Conservation (phyloP, 2,329 filamentous ascomycete genomes). For the Epicoccum sorghinum region DNA sequence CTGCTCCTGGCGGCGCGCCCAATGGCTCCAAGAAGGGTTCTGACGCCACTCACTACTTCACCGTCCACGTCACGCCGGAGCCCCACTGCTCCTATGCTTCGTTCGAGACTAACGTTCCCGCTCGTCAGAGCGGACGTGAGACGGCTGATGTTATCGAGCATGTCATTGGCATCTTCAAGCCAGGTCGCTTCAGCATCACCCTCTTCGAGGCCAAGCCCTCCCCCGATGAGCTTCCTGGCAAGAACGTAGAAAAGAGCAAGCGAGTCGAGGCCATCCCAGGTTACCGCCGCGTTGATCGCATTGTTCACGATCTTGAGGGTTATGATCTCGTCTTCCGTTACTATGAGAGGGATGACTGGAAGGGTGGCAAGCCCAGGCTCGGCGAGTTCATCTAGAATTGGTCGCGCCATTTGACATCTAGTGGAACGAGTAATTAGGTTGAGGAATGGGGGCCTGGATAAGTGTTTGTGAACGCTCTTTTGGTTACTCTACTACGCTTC, state of each 20-base stretch:
- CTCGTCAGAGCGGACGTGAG: slow-evolving; percentile 83
- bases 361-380: slow-evolving; percentile 66
- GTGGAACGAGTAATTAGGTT: too few relatives aligned
- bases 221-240: slow-evolving; percentile 47
- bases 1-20: slow-evolving; percentile 66
- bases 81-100: slow-evolving; percentile 96
- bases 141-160: slow-evolving; percentile 92
- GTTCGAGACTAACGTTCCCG: slow-evolving; percentile 97
- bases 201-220: slow-evolving; percentile 85
- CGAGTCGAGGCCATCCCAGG: slow-evolving; percentile 80
- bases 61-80: slow-evolving; percentile 96
- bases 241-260: slow-evolving; percentile 50
- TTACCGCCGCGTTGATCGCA: slow-evolving; percentile 88
- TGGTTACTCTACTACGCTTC: too few relatives aligned
- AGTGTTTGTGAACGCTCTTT: too few relatives aligned
- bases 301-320: slow-evolving; percentile 96
- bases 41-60: slow-evolving; percentile 79
- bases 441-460: too few relatives aligned
- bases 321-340: slow-evolving; percentile 97
- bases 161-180: slow-evolving; percentile 94
- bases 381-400: slow-evolving; percentile 53
- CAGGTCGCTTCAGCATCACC: slow-evolving; percentile 96
- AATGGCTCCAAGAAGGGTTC: slow-evolving; percentile 50
- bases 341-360: slow-evolving; percentile 89
- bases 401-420: too few relatives aligned